Evolutionary conservation across 2,329 filamentous ascomycete genomes (phyloP), one percentile per base, ranked within the genome.

Genomic region (Lasiodiplodia citricola): DNA sequence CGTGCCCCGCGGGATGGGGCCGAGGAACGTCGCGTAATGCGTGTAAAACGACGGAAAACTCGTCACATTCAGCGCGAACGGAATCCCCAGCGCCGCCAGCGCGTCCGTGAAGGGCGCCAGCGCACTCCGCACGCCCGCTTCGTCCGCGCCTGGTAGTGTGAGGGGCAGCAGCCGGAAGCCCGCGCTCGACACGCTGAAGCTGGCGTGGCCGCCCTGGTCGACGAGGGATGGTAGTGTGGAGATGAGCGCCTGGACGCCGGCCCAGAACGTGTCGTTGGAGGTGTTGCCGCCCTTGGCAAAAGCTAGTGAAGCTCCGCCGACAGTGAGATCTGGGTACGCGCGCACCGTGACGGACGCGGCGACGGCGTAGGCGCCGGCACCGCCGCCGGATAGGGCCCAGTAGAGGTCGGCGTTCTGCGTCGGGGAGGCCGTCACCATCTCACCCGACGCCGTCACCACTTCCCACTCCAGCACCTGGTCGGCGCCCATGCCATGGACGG

Each of bases 351-450:
- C 76, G 0, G 75, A 75, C 18, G 75, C 60, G 11, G 77, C 75
- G 18, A 79, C 72, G 13, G 72, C 78, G 64, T 74, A 80, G 0
- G 75, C 76, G 18, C 75, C 76, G 3, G 74, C 74, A 2, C 78
- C 77, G 35, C 77, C 78, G 16, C 75, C 75, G 13, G 68, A 71
- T 1, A 80, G 68, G 8, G 78, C 79, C 78, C 78, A 80, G 71
- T 78, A 80, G 0, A 79, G 73, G 52, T 80, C 78, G 0, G 70
- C 31, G 65, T 79, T 75, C n/a, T 75, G 41, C 2, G 71, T 73
- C 16, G 74, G 66, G 2, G 76, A 72, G 2, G 77, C 77, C 21
- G 68, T 75, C 6, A 77, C 50, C 3, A 72, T 50, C 13, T 70
- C 56, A 5, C 79, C 78, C 4, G 73, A 67, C 37, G 75, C 73